These are phyloP conservation scores for Capronia americana DNA, from an alignment of 2,329 filamentous ascomycete species.

Conservation along the genomic window DNA sequence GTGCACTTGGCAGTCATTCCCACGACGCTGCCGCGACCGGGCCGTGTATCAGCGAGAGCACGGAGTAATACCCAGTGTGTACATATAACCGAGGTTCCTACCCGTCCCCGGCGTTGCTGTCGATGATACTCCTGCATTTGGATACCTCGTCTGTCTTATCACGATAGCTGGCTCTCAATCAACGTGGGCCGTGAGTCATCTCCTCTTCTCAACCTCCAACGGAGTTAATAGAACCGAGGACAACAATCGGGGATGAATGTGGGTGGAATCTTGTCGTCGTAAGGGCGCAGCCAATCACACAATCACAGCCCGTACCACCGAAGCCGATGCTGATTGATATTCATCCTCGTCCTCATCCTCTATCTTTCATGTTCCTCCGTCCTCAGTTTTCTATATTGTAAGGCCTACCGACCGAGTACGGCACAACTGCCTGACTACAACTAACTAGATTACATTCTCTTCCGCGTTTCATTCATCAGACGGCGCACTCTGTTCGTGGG, in stretches of 20 bases:
- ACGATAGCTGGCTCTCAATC: neutral
- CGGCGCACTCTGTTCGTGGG: neutral
- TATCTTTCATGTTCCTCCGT: neutral
- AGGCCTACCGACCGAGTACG: neutral
- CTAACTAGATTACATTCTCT: neutral
- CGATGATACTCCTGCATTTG: neutral
- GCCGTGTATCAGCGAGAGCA: neutral
- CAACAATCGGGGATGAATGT: neutral
- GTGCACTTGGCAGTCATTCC: neutral
- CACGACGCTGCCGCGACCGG: neutral
- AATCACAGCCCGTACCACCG: neutral
- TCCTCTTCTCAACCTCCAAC: neutral
- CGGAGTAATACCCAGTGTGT: neutral
- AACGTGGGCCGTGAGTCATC: neutral
- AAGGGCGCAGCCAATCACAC: slow-evolving; percentile 22
- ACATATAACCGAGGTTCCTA: slow-evolving; percentile 12
- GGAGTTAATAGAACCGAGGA: neutral
- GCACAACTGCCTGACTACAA: neutral
- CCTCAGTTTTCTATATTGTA: neutral
- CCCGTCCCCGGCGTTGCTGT: neutral
- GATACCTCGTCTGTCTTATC: neutral
- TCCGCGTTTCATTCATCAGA: neutral
- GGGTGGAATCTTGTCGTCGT: slow-evolving; percentile 21
- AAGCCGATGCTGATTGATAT: slow-evolving; percentile 8
- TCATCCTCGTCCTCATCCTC: neutral